Conservation (phyloP, 176 grass and related monocot species). For the Pharus latifolius region DNA sequence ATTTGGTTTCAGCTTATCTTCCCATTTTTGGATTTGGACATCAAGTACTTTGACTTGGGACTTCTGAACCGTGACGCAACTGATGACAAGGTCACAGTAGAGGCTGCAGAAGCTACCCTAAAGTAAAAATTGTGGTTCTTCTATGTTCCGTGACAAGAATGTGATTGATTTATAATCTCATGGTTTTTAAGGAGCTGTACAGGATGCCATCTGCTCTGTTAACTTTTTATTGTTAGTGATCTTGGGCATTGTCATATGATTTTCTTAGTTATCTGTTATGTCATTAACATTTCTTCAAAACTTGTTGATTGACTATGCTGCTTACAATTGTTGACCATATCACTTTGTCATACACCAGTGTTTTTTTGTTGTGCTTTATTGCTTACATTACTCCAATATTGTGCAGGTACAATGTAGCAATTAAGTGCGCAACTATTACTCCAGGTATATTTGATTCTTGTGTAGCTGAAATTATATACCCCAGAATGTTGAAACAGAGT, state of each 20-base stretch:
- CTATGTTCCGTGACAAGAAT: not conserved
- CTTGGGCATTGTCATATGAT: not conserved
- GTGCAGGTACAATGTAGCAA: conserved; percentile 92
- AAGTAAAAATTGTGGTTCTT: conserved; percentile 47
- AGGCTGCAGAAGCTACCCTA: conserved; percentile 93
- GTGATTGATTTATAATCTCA: not conserved
- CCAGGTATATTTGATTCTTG: conserved; percentile 60
- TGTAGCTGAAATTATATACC: conserved; percentile 5
- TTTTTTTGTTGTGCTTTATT: not conserved
- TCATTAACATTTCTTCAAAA: not conserved
- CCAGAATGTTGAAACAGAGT: not conserved
- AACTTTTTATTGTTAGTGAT: not conserved
- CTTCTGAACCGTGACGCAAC: conserved; percentile 75
- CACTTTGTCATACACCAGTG: not conserved
- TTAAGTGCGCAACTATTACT: conserved; percentile 97
- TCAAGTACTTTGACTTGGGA: conserved; percentile 94
- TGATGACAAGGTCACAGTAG: conserved; percentile 91
- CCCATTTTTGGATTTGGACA: conserved; percentile 88
- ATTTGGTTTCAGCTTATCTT: conserved; percentile 68
- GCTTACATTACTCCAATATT: conserved; percentile 4
- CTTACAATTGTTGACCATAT: not conserved
- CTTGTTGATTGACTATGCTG: not conserved
- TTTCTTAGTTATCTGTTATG: not conserved
- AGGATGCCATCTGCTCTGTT: not conserved
- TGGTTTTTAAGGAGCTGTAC: not conserved